These are phyloP conservation scores for Stentor coeruleus DNA, from an alignment of 73 alveolate species.

Conservation along the genomic window DNA sequence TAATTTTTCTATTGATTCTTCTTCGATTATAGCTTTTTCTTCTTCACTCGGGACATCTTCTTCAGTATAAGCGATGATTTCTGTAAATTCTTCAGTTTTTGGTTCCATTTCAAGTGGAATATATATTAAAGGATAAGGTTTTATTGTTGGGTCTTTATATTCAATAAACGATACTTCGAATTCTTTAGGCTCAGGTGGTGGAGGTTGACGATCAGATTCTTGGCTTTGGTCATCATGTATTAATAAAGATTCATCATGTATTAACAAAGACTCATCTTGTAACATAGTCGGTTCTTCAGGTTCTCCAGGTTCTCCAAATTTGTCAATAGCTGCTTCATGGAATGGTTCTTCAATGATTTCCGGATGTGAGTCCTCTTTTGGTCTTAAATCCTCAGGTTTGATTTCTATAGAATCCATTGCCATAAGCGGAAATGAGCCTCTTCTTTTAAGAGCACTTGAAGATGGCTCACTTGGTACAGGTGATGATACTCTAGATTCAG, in stretches of 20 bases:
- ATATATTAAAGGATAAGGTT: background rate
- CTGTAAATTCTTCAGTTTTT: conserved; percentile 1
- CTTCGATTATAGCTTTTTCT: too few relatives aligned
- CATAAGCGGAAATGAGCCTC: background rate
- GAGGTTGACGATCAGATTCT: too few relatives aligned
- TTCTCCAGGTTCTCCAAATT: background rate
- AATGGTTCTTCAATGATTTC: background rate
- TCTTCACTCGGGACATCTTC: background rate
- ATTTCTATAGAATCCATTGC: background rate
- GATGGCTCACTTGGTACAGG: background rate
- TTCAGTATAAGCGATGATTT: conserved; percentile 3
- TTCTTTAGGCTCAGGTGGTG: background rate
- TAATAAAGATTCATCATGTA: too few relatives aligned
- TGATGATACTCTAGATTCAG: background rate
- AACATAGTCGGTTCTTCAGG: background rate
- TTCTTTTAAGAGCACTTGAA: background rate
- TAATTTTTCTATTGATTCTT: too few relatives aligned
- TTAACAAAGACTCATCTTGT: background rate
- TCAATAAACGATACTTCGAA: background rate
- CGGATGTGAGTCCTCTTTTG: background rate
- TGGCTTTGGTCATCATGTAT: too few relatives aligned
- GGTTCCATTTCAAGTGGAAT: background rate
- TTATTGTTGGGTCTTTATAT: too few relatives aligned
- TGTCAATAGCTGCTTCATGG: background rate
- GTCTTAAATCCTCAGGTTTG: background rate